Base-by-base conservation (phyloP, 2,329 filamentous ascomycete genomes). In the Paracamarosporium sp. region DNA sequence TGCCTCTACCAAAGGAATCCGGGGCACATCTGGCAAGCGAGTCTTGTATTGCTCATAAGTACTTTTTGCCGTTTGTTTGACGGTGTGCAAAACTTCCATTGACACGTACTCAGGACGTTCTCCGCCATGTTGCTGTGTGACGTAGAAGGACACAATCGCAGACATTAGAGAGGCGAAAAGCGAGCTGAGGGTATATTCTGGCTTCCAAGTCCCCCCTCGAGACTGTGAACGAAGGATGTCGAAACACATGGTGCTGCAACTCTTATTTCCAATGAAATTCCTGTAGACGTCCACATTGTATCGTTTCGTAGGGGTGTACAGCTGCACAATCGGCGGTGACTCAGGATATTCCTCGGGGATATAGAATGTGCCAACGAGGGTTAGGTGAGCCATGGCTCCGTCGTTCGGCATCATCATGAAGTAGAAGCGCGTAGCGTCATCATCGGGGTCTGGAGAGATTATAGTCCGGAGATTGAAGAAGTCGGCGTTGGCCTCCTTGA, bases 121-220 rank as follows among this genome's bases (percentile, higher is more conserved):
- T 6, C 12, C 24, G 2, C 53, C 53, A 11, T 25, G 11, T 25
- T 55, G 25, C 27, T 55, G 44, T 12, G 31, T 3, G 5, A 55
- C 44, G 33, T 55, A 55, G 44, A 50, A 58, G 13, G 56, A 58
- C n/a, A 58, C 56, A n/a, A 58, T 58, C 9, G 56, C 56, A 31
- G 56, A 58, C 46, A 58, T 54, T 24, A 55, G 22, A 17, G 56
- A 58, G 11, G 56, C 56, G 46, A 58, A 58, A 12, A 58, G 45
- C 15, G 45, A 58, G 7, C 50, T 55, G 44, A 58, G 51, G 4
- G 56, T 58, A 46, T 58, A 55, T 13, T 51, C 30, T 24, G 51
- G 46, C 46, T 55, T 55, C 56, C 51, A 58, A 35, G 56, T 51
- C 2, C 51, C 51, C 1, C 43, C 43, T 20, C 27, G 47, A 35